Conservation (phyloP, 1,284 basidiomycete genomes). For the Macrocystidia cucumis region DNA sequence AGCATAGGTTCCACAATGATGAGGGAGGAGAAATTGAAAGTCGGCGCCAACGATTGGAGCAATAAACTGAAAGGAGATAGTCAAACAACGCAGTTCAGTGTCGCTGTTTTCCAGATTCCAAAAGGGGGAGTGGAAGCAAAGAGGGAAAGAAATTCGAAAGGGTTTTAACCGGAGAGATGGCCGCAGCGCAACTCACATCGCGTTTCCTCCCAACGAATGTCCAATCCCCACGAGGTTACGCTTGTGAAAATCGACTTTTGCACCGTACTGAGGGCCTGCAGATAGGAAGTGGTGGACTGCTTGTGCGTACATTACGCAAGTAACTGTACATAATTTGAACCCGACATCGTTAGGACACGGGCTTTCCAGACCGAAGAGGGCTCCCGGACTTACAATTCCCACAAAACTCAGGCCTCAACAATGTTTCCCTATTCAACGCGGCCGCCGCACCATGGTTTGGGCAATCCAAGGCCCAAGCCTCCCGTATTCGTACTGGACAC, state of each 20-base stretch:
- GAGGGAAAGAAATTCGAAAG: no score
- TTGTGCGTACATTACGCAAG: slow-evolving; percentile 51
- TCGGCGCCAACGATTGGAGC: slow-evolving; percentile 36
- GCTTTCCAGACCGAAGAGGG: no score
- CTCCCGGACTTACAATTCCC: slow-evolving; percentile 38
- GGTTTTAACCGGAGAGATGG: background rate
- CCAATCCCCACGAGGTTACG: slow-evolving; percentile 50
- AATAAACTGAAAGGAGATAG: slow-evolving; percentile 30
- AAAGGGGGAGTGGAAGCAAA: no score
- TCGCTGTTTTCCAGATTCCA: background rate
- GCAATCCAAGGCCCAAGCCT: slow-evolving; percentile 45
- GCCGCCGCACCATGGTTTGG: slow-evolving; percentile 45
- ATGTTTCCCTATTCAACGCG: slow-evolving; percentile 27
- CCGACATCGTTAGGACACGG: no score
- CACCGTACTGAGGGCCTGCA: slow-evolving; percentile 25
- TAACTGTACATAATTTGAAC: slow-evolving; percentile 41
- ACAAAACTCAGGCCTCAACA: slow-evolving; percentile 31
- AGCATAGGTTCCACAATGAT: slow-evolving; percentile 52
- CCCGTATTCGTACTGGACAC: slow-evolving; percentile 31
- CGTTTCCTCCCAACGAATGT: slow-evolving; percentile 56
- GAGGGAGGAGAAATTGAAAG: slow-evolving; percentile 33
- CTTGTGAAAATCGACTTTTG: slow-evolving; percentile 33
- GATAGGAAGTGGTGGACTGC: slow-evolving; percentile 46
- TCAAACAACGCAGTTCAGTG: slow-evolving; percentile 2
- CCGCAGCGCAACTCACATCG: slow-evolving; percentile 33